phyloP scores from a whole-genome alignment of 768 basidiomycete species.

The Trametes cinnabarina region DNA sequence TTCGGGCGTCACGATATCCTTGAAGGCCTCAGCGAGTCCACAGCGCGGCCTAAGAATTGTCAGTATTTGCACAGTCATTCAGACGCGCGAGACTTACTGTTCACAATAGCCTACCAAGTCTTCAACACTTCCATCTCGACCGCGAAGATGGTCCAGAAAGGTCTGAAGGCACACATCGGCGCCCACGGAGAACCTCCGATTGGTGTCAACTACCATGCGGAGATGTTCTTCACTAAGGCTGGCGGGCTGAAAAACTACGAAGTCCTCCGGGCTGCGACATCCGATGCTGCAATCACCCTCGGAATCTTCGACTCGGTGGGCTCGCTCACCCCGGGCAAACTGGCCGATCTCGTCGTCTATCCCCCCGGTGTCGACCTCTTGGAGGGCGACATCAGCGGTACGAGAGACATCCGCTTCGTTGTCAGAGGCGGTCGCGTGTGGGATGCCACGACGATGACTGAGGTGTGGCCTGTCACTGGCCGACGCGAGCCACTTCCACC shows the following conservation, averaged over 20 bases:
- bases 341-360: slow-evolving; percentile 71
- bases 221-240: slow-evolving; percentile 61
- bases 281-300: slow-evolving; percentile 60
- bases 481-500: slow-evolving; percentile 54
- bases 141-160: slow-evolving; percentile 65
- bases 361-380: slow-evolving; percentile 59
- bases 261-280: slow-evolving; percentile 68
- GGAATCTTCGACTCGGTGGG: slow-evolving; percentile 63
- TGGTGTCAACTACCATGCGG: slow-evolving; percentile 74
- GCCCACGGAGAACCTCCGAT: slow-evolving; percentile 72
- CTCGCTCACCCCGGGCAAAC: slow-evolving; percentile 60
- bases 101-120: slow-evolving; percentile 50
- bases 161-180: slow-evolving; percentile 63
- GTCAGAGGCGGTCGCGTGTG: slow-evolving; percentile 68
- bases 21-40: slow-evolving; percentile 59
- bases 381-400: slow-evolving; percentile 47
- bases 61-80: slow-evolving; percentile 22
- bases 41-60: slow-evolving; percentile 59
- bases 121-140: slow-evolving; percentile 70
- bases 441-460: slow-evolving; percentile 64
- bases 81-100: neutral
- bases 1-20: slow-evolving; percentile 66
- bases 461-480: slow-evolving; percentile 69
- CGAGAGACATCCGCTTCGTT: slow-evolving; percentile 54
- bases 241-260: slow-evolving; percentile 73